Base-by-base conservation (phyloP, 495 filamentous ascomycete species). In the Clavariopsis aquatica region DNA sequence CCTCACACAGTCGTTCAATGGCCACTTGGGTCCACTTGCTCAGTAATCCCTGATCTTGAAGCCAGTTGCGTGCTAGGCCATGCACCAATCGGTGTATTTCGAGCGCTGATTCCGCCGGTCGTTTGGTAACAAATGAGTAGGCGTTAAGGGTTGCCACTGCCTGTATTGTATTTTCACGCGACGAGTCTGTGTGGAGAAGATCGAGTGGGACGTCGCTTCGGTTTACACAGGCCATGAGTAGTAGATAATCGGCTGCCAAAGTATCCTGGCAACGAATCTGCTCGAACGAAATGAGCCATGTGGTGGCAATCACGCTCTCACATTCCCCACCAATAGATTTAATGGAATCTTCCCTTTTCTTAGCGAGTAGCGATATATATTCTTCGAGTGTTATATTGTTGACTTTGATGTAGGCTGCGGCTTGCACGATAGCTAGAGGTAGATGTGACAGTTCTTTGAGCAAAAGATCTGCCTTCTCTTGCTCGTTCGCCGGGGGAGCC, bases 1-100 rank as follows among this genome's bases (percentile, higher is more conserved):
- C 15, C 17, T 70, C 20, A 47, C 20, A 34, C 31, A 72, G 36
- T 17, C 47, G 72, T 15, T 56, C 31, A 46, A 58, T 64, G 8
- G 67, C 53, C 54, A 57, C 69, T 56, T 46, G 1, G 34, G 56
- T 65, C 58, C 52, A 51, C 23, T 28, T 23, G 19, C 28, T 51
- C 52, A 71, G 52, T 45, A 34, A n/a, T 28, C 64, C 70, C 41
- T 68, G 46, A 27, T 65, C 57, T 64, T 62, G 66, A 15, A 78
- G 49, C 76, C 73, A 78, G 51, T 69, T 71, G 38, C 74, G 57
- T 2, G 66, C 74, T 26, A 70, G 70, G 17, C 75, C 62, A 69
- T 75, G 74, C n/a, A 79, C 74, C 5, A 79, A 69, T 54, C 70
- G 71, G 60, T 78, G 76, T 19, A 78, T n/a, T 38, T 62, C 57